Percentiles rank a stretch among this genome's conserved stretches.
Evolutionary conservation across 2,329 filamentous ascomycete genomes (phyloP).

Genomic region (Ophiostoma piceae): DNA sequence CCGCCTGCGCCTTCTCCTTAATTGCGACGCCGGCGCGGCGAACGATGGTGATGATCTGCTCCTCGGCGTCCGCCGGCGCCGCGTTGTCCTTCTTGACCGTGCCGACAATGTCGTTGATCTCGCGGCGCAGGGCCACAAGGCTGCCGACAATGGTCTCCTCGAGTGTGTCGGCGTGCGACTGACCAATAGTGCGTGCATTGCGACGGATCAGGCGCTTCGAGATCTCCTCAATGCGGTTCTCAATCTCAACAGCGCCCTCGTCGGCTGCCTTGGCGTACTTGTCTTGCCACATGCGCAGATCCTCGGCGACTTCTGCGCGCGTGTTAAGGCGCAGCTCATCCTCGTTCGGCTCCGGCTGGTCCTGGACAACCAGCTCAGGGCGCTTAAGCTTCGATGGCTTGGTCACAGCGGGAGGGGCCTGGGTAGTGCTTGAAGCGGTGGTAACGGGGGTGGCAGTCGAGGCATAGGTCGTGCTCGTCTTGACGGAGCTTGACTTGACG

Average conservation of each 20-base stretch:
- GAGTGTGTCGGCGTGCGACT: slow-evolving; percentile 62
- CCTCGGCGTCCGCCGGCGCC: slow-evolving; percentile 36
- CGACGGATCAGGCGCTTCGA: slow-evolving; percentile 52
- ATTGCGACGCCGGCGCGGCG: slow-evolving; percentile 66
- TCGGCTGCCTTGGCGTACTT: slow-evolving; percentile 83
- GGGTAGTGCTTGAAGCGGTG: slow-evolving; percentile 29
- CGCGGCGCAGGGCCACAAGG: slow-evolving; percentile 45
- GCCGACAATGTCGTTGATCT: slow-evolving; percentile 58
- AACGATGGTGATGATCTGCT: slow-evolving; percentile 46
- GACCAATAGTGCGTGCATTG: slow-evolving; percentile 61
- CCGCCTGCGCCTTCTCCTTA: slow-evolving; percentile 68
- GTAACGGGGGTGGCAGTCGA: slow-evolving; percentile 29
- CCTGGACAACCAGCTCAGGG: slow-evolving; percentile 38
- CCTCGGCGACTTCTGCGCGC: slow-evolving; percentile 65
- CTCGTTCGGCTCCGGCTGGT: slow-evolving; percentile 45
- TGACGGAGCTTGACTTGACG: slow-evolving; percentile 24
- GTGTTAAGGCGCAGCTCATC: slow-evolving; percentile 53
- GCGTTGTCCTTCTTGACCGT: slow-evolving; percentile 45
- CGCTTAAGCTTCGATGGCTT: slow-evolving; percentile 22
- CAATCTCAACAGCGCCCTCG: slow-evolving; percentile 70
- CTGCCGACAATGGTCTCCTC: slow-evolving; percentile 61
- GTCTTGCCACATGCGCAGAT: slow-evolving; percentile 78
- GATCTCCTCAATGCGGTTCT: slow-evolving; percentile 60
- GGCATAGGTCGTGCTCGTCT: slow-evolving; percentile 28
- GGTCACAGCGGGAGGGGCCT: slow-evolving; percentile 24